Evolutionary conservation across 2,329 filamentous ascomycete species (phyloP).

Genomic region (Colletotrichum chlorophyti): DNA sequence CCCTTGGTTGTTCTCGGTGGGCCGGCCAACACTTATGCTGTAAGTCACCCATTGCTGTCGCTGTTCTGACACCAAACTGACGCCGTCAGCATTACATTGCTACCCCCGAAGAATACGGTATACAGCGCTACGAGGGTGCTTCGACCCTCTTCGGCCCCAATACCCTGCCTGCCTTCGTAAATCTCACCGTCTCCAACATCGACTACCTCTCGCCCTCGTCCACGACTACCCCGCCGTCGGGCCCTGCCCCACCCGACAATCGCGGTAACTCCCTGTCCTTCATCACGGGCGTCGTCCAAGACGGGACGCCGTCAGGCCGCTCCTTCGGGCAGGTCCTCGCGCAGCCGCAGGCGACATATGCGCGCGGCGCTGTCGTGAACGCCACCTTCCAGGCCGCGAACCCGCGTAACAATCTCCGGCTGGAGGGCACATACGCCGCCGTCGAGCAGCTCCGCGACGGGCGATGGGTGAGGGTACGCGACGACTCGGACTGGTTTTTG

Average conservation of each 20-base stretch:
- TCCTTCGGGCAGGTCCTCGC: conserved; percentile 72
- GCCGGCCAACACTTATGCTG: conserved; percentile 86
- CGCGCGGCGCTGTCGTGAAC: conserved; percentile 65
- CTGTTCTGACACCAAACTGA: neutral
- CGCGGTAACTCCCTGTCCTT: conserved; percentile 77
- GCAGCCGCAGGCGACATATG: conserved; percentile 61
- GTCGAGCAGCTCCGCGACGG: conserved; percentile 66
- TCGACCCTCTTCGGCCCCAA: conserved; percentile 87
- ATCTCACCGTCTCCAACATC: conserved; percentile 78
- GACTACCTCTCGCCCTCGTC: conserved; percentile 65
- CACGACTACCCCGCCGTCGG: conserved; percentile 53
- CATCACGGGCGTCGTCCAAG: conserved; percentile 79
- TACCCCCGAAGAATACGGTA: conserved; percentile 79
- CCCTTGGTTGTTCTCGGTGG: conserved; percentile 86
- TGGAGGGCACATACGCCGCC: conserved; percentile 78
- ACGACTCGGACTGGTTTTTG: conserved; percentile 84
- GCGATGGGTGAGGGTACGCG: conserved; percentile 70
- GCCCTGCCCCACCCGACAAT: conserved; percentile 78
- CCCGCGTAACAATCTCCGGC: conserved; percentile 84
- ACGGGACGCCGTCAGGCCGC: conserved; percentile 70
- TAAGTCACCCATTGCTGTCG: conserved; percentile 52
- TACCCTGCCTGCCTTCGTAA: conserved; percentile 86
- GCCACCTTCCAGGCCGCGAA: conserved; percentile 86
- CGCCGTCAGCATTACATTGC: conserved; percentile 69
- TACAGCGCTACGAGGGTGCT: conserved; percentile 95